Conservation (phyloP, 176 grass and related monocot genomes). For the Eleusine indica region DNA sequence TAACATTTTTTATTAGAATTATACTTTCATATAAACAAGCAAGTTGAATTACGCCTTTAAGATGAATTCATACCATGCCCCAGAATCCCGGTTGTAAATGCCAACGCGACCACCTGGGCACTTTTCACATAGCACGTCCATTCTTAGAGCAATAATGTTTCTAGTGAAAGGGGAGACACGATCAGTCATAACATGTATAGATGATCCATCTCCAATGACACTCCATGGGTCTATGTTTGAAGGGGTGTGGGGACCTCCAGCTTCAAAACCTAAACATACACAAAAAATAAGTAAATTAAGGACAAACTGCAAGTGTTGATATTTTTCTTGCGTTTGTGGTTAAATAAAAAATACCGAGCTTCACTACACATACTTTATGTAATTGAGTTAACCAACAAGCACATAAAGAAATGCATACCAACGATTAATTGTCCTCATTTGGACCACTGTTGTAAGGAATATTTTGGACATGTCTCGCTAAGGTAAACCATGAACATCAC, state of each 20-base stretch:
- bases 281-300: too few relatives aligned
- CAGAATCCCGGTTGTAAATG: conserved; percentile 85
- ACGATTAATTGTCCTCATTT: too few relatives aligned
- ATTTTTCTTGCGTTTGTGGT: too few relatives aligned
- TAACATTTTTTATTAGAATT: too few relatives aligned
- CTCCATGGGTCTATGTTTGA: conserved; percentile 81
- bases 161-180: conserved; percentile 53
- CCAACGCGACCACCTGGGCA: conserved; percentile 54
- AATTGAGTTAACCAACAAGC: not conserved
- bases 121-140: conserved; percentile 68
- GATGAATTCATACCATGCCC: conserved; percentile 69
- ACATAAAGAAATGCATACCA: not conserved
- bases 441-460: too few relatives aligned
- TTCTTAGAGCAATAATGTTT: conserved; percentile 71
- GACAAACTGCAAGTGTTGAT: too few relatives aligned
- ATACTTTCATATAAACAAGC: too few relatives aligned
- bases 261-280: conserved; percentile 68
- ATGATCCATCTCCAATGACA: conserved; percentile 63
- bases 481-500: too few relatives aligned
- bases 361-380: too few relatives aligned
- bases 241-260: conserved; percentile 73
- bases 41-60: too few relatives aligned
- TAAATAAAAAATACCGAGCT: too few relatives aligned
- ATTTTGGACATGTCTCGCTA: too few relatives aligned
- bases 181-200: conserved; percentile 61